Evolutionary conservation across 208 protist genomes (phyloP), one percentile per base, ranked within the genome.

Genomic region (Phytomonas sp.): DNA sequence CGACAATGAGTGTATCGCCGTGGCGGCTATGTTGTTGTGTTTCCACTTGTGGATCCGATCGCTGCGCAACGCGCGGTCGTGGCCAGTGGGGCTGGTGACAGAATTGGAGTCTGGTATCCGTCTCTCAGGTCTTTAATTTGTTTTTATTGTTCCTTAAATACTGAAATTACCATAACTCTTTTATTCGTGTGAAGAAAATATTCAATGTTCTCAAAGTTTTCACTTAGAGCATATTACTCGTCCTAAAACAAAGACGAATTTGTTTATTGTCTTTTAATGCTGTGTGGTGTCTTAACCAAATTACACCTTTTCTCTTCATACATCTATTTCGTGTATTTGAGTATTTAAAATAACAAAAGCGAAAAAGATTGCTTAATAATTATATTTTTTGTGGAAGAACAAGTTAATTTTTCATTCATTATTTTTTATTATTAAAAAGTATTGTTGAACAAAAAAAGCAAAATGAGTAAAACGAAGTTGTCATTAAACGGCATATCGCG

Each of bases 1-100:
- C 78, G 98, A 99, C 91, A 99, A 99, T 79, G 98, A 99, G 83
- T 95, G 87, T 66, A 90, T 99, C 76, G 97, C 98, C 26, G 95
- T 99, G 67, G 97, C 98, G 62, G 97, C 97, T 7, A 81, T 99
- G 67, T 76, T 99, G 6, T 75, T 94, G 32, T 97, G 92, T 29
- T 99, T 98, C 76, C 98, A 93, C 75, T 67, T 91, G 33, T 99
- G 93, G 91, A 71, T 96, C 16, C 73, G 82, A 36, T 77, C 87
- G 30, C 72, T 93, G 34, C 87, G 86, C 67, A 71, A 56, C 36
- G 29, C 56, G n/a, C 7, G 33, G 64, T 87, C 76, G 64, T 86
- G 74, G 71, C 79, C 78, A 29, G 74, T 94, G 75, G 76, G 84
- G 3, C 75, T 76, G 8, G 37, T 92, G 16, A 73, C 84, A 32